These are phyloP conservation scores for Ceratobasidium sp. DNA, from an alignment of 1,284 basidiomycete genomes.

Conservation along the genomic window DNA sequence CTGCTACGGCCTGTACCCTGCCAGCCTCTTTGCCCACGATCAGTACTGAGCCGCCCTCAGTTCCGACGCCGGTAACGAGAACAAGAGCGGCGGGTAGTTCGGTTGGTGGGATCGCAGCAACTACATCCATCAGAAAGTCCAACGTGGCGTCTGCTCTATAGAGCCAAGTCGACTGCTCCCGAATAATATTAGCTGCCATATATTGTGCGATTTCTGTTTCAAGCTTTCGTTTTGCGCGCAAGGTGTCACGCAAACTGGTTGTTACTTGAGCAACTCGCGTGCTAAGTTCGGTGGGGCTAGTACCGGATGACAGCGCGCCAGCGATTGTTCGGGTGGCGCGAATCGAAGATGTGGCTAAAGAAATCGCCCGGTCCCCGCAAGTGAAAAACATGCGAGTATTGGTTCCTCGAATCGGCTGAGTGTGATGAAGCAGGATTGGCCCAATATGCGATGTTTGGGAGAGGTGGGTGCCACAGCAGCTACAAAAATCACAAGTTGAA, in stretches of 20 bases:
- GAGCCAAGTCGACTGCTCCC: constrained; percentile 18
- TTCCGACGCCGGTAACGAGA: constrained; percentile 26
- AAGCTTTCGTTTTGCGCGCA: constrained; percentile 44
- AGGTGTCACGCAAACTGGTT: constrained; percentile 26
- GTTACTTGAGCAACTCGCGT: constrained; percentile 35
- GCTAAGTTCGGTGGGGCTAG: constrained; percentile 28
- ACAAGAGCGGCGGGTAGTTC: constrained; percentile 19
- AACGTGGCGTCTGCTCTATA: constrained; percentile 31
- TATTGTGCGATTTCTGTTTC: constrained; percentile 41
- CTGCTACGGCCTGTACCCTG: constrained; percentile 3
- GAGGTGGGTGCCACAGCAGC: constrained; percentile 48
- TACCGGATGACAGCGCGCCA: constrained; percentile 17
- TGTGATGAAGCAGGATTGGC: constrained; percentile 31
- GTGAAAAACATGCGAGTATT: constrained; percentile 43
- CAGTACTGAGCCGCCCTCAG: constrained; percentile 43
- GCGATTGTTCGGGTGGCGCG: constrained; percentile 31
- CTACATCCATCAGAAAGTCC: constrained; percentile 43
- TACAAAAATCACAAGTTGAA: not conserved
- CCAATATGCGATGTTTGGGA: constrained; percentile 45
- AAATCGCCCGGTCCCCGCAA: constrained; percentile 9
- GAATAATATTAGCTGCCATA: not conserved
- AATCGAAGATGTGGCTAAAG: constrained; percentile 24
- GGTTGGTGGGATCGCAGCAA: constrained; percentile 14
- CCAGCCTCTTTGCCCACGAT: constrained; percentile 22
- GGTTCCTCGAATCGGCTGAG: constrained; percentile 44